phyloP scores from a whole-genome alignment of 2,329 filamentous ascomycete genomes.

The Fusarium tuaranense region DNA sequence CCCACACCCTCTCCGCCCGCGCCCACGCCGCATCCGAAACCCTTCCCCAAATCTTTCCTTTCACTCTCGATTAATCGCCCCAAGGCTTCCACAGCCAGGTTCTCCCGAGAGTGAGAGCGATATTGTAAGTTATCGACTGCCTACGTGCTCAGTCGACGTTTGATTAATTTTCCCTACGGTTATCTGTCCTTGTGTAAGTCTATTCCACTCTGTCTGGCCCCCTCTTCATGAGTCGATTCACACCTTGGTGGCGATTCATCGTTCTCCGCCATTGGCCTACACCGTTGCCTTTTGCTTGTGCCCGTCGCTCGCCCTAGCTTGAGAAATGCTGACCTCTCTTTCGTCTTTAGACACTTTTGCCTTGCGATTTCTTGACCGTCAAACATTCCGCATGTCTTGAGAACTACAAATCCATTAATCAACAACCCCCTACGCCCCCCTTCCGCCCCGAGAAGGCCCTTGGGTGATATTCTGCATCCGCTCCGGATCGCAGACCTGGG shows the following conservation, averaged over 20 bases:
- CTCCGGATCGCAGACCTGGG: slow-evolving; percentile 38
- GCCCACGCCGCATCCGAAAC: slow-evolving; percentile 36
- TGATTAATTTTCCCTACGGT: slow-evolving; percentile 15
- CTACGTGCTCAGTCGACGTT: slow-evolving; percentile 18
- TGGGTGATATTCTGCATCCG: slow-evolving; percentile 31
- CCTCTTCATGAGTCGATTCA: slow-evolving; percentile 31
- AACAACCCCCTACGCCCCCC: slow-evolving; percentile 28
- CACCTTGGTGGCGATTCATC: slow-evolving; percentile 49
- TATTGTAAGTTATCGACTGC: slow-evolving; percentile 26
- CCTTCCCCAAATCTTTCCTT: slow-evolving; percentile 36
- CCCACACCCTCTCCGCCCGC: slow-evolving; percentile 34
- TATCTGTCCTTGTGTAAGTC: slow-evolving; percentile 40
- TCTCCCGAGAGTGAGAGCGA: slow-evolving; percentile 21
- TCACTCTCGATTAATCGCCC: slow-evolving; percentile 27
- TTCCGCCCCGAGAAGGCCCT: slow-evolving; percentile 23
- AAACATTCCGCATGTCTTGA: slow-evolving; percentile 47
- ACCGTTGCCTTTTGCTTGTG: slow-evolving; percentile 25
- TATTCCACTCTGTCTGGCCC: background rate
- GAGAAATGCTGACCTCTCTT: slow-evolving; percentile 33
- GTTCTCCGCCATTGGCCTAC: slow-evolving; percentile 36
- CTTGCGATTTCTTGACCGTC: slow-evolving; percentile 30
- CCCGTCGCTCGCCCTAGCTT: slow-evolving; percentile 13
- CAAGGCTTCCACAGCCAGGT: slow-evolving; percentile 31
- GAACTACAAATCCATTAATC: slow-evolving; percentile 32
- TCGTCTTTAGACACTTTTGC: slow-evolving; percentile 33